phyloP scores from a whole-genome alignment of 768 basidiomycete genomes.

The Royoungia palumana region DNA sequence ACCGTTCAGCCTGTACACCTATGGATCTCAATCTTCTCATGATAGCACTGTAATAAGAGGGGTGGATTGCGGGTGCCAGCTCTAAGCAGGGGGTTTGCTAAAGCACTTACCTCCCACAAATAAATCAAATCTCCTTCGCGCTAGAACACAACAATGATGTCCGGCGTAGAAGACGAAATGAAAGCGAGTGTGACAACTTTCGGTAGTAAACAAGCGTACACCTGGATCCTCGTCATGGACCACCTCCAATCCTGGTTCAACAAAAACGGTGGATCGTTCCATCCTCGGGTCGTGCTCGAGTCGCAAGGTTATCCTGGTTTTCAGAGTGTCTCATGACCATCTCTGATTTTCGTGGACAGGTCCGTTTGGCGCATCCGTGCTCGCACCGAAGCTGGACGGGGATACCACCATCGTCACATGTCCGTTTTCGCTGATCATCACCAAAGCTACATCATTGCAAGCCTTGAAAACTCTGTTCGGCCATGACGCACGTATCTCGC shows the following conservation, averaged over 20 bases:
- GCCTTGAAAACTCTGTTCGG: constrained; percentile 44
- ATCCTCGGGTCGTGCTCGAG: constrained; percentile 41
- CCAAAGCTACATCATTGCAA: constrained; percentile 43
- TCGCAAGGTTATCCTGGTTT: constrained; percentile 39
- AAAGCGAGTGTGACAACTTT: too few species aligned
- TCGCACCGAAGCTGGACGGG: constrained; percentile 46
- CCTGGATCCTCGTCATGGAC: constrained; percentile 1
- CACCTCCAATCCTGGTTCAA: constrained; percentile 51
- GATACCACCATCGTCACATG: constrained; percentile 62
- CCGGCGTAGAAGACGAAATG: too few species aligned
- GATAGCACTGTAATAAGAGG: too few species aligned
- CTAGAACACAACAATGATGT: too few species aligned
- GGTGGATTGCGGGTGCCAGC: too few species aligned
- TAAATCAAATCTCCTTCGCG: too few species aligned
- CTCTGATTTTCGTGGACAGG: constrained; percentile 27
- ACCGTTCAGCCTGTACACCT: too few species aligned
- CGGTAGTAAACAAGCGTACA: too few species aligned
- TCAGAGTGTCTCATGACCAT: background rate
- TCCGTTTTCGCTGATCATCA: constrained; percentile 64
- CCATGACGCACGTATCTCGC: constrained; percentile 9
- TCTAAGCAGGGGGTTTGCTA: too few species aligned
- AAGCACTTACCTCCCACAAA: too few species aligned
- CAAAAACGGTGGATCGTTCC: constrained; percentile 48
- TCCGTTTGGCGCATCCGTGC: constrained; percentile 46
- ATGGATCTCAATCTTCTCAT: too few species aligned